Evolutionary conservation across 2,329 filamentous ascomycete species (phyloP), one percentile per base, ranked within the genome.

Genomic region (Colletotrichum tamarilloi): DNA sequence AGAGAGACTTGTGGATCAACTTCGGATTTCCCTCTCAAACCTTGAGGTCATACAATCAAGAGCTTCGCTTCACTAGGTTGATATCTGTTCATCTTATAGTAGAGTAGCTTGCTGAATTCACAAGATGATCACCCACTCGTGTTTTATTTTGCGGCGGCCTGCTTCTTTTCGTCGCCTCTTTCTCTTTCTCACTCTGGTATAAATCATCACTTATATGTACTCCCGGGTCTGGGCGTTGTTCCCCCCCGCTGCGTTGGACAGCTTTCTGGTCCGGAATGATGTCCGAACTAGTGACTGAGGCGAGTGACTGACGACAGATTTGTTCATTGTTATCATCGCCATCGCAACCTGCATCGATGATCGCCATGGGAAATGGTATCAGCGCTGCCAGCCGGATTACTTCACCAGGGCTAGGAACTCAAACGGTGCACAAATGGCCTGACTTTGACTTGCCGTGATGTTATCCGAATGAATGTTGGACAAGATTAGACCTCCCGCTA

Each of bases 381-480:
- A 58, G 28, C 28, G 30, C 7, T 32, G 16, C 55, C 55, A 58
- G 26, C 28, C 28, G 55, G n/a, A 30, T n/a, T 30, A 16, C 8
- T 58, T 58, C 28, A 11, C 26, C 16, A 58, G n/a, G 5, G 3
- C 28, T 9, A 22, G 11, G 7, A 12, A 32, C 6, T 30, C 16
- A 32, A n/a, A n/a, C 22, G 19, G 42, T 28, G 22, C 26, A 6
- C 19, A 42, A 46, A 12, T 56, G 52, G 62, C 28, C 30, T 57
- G 62, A 65, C 8, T 57, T 62, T 46, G 58, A 68, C 49, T 68
- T 68, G 49, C 66, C 66, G 66, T 52, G 12, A 12, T 42, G 38
- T 24, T 68, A 46, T 30, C 58, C 58, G 30, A 56, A 19, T 19
- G 28, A 56, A 26, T n/a, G 38, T 55, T 32, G 62, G 28, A 68